Evolutionary conservation across 306 rosid species (phyloP), one percentile per base, ranked within the genome.

Genomic region (Ochetophila trinervis): DNA sequence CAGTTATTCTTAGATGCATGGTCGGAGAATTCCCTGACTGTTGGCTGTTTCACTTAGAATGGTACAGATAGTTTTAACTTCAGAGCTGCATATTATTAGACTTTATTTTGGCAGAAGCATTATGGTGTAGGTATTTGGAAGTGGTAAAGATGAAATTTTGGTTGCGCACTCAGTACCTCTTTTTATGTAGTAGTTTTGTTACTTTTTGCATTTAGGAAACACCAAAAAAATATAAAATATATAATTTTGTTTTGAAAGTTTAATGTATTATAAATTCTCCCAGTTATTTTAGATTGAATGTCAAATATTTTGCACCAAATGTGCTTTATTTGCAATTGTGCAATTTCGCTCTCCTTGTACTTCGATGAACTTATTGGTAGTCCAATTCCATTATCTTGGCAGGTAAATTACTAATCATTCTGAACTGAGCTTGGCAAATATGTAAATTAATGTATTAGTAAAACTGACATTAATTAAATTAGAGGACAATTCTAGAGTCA

Each of bases 1-100:
- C 55, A 52, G 49, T 62, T 53, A 70, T 57, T 52, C 67, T 6
- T 62, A 70, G 74, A 52, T 11, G 56, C 67, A 10, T 8, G 48
- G 58, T 45, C 8, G 13, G 60, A 60, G n/a, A 14, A 34, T 12
- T n/a, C 35, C 15, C 16, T 5, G 53, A 8, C 32, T n/a, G 45
- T 56, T 13, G 60, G 51, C 5, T 49, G 66, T 42, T 20, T 69
- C 59, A 19, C 20, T 40, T 45, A 6, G 58, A 69, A 50, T 34
- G 52, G 53, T 53, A 53, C 19, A 67, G 36, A 5, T 21, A 34
- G 66, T 51, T 61, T 30, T 60, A 32, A 57, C 32, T 22, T 59
- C 6, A 36, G 58, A 59, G 50, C 15, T 14, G 72, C 72, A 30
- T 55, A 27, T 4, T 49, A 34, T 57, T 68, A 35, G 12, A 47